These are phyloP conservation scores for Pascua guehoae DNA, from an alignment of 1,284 basidiomycete species.

Conservation along the genomic window DNA sequence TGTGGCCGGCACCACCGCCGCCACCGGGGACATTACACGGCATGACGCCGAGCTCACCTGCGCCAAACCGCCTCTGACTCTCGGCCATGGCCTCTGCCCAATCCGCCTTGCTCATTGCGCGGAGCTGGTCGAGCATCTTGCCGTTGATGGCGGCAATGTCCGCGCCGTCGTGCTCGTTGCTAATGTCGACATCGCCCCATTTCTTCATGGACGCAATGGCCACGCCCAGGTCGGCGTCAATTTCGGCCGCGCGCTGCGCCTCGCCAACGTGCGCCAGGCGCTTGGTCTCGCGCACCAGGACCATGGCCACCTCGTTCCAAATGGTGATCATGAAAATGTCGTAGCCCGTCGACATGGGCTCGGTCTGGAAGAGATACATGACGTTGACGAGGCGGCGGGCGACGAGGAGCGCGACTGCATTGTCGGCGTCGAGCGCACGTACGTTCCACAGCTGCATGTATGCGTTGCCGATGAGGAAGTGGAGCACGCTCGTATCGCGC, in stretches of 20 bases:
- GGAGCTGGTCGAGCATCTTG: slow-evolving; percentile 28
- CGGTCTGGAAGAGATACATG: slow-evolving; percentile 24
- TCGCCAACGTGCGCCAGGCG: slow-evolving; percentile 14
- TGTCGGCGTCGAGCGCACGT: slow-evolving; percentile 20
- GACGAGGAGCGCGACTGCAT: slow-evolving; percentile 24
- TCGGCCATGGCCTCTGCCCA: slow-evolving; percentile 28
- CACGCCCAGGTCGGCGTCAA: slow-evolving; percentile 30
- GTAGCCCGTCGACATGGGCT: slow-evolving; percentile 22
- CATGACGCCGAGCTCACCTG: not conserved
- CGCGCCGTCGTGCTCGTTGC: slow-evolving; percentile 18
- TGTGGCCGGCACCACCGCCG: not conserved
- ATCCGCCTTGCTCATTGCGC: slow-evolving; percentile 19
- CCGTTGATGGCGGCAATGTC: slow-evolving; percentile 31
- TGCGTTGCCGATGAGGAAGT: slow-evolving; percentile 27
- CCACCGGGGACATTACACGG: not conserved
- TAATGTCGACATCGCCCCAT: slow-evolving; percentile 25
- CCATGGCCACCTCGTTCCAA: slow-evolving; percentile 33
- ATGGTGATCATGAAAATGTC: slow-evolving; percentile 28
- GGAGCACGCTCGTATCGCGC: slow-evolving; percentile 17
- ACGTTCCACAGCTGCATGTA: slow-evolving; percentile 33
- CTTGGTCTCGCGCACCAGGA: slow-evolving; percentile 28
- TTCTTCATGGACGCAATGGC: slow-evolving; percentile 25
- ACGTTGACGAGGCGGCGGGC: slow-evolving; percentile 28
- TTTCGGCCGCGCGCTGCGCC: slow-evolving; percentile 14
- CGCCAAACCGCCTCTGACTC: slow-evolving; percentile 12